These are phyloP conservation scores for Chytriomyces sp. DNA, from an alignment of 192 early-diverging fungal species.

Conservation along the genomic window DNA sequence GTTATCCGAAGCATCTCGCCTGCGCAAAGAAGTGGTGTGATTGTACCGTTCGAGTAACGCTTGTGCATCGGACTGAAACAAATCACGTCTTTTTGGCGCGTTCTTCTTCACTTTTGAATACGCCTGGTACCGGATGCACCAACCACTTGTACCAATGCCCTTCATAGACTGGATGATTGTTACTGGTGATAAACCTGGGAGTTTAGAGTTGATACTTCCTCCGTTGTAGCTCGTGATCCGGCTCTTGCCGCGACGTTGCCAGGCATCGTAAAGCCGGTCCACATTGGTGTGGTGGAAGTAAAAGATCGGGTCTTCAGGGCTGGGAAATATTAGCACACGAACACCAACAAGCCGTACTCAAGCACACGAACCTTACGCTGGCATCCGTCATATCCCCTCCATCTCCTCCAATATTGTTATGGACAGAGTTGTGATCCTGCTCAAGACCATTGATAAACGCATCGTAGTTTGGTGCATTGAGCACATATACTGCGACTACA, in stretches of 20 bases:
- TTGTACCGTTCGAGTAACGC: no score
- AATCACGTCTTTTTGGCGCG: no score
- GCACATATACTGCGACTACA: not conserved
- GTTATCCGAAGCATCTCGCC: no score
- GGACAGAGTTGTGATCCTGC: not conserved
- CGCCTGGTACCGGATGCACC: slow-evolving; percentile 16
- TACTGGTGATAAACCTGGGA: slow-evolving; percentile 6
- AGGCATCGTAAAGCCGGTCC: not conserved
- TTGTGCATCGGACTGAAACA: no score
- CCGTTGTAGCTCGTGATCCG: not conserved
- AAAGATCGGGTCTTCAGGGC: no score
- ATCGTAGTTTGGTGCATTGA: not conserved
- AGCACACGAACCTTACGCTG: not conserved
- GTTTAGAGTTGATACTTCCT: not conserved
- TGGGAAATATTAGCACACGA: slow-evolving; percentile 30
- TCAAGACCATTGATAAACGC: not conserved
- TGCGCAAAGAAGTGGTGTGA: no score
- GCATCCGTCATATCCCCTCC: slow-evolving; percentile 5
- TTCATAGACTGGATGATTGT: not conserved
- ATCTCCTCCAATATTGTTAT: not conserved
- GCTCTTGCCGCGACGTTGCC: slow-evolving; percentile 3
- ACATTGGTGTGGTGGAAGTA: no score
- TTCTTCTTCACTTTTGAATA: not conserved
- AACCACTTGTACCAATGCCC: not conserved
- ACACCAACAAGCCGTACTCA: slow-evolving; percentile 25